A percentile compares a stretch with the other conserved stretches of the same genome.
These are phyloP conservation scores for Ochetophila trinervis DNA, from an alignment of 306 rosid genomes.

Conservation along the genomic window DNA sequence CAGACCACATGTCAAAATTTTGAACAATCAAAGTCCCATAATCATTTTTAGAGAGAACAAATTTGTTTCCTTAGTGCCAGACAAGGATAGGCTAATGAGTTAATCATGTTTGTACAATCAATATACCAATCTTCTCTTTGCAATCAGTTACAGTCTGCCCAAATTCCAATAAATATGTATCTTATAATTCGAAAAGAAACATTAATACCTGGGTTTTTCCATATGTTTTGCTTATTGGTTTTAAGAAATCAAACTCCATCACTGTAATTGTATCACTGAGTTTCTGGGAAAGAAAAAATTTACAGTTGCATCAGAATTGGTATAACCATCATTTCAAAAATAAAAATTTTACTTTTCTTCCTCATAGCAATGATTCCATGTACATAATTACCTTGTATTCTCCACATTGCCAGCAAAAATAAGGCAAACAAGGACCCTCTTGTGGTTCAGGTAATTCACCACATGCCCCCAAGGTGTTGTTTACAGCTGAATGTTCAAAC, in stretches of 20 bases:
- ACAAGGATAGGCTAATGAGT: not conserved
- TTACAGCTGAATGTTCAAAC: constrained; percentile 73
- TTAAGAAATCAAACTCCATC: constrained; percentile 86
- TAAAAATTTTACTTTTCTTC: constrained; percentile 12
- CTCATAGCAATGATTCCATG: constrained; percentile 1
- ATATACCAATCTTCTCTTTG: not conserved
- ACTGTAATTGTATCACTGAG: constrained; percentile 64
- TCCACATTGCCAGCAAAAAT: constrained; percentile 78
- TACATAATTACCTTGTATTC: constrained; percentile 49
- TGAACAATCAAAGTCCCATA: too few species aligned
- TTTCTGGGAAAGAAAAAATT: constrained; percentile 50
- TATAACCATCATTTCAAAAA: constrained; percentile 10
- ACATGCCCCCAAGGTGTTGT: constrained; percentile 73
- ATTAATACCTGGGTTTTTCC: constrained; percentile 68
- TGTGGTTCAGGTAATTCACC: constrained; percentile 48
- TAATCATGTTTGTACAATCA: not conserved
- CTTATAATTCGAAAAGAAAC: constrained; percentile 1
- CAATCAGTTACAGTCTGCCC: not conserved
- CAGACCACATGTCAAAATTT: too few species aligned
- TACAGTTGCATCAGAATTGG: constrained; percentile 1
- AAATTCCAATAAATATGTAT: not conserved
- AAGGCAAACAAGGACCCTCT: constrained; percentile 68
- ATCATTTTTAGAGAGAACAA: too few species aligned
- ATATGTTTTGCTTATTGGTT: constrained; percentile 45
- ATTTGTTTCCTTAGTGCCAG: too few species aligned